Evolutionary conservation across 805 yeast genomes (phyloP).

Genomic region (Barnettozyma pratensis): DNA sequence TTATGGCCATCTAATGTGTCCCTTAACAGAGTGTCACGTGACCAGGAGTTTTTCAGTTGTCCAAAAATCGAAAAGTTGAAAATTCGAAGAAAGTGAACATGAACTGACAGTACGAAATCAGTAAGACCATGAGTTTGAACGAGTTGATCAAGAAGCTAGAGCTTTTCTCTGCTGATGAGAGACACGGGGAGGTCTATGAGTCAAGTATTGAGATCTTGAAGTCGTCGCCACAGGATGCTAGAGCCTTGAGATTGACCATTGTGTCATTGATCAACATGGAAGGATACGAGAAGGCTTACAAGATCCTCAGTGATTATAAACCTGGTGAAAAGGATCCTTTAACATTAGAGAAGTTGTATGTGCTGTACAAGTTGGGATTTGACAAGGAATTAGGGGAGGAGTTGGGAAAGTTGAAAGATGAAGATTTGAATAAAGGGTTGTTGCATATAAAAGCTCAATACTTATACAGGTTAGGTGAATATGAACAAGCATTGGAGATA

Average conservation of each 20-base stretch:
- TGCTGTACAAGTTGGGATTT: constrained; percentile 52
- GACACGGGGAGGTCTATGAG: constrained; percentile 22
- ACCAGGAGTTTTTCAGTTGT: not conserved
- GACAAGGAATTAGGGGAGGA: constrained; percentile 26
- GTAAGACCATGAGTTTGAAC: constrained; percentile 18
- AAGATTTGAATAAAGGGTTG: constrained; percentile 32
- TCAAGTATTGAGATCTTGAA: constrained; percentile 23
- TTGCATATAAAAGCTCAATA: constrained; percentile 49
- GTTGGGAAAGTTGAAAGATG: constrained; percentile 20
- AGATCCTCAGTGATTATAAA: constrained; percentile 35
- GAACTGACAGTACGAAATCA: not conserved
- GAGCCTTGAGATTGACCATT: constrained; percentile 41
- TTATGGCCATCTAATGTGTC: not conserved
- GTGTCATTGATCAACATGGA: constrained; percentile 64
- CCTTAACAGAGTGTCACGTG: not conserved
- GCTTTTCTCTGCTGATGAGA: constrained; percentile 17
- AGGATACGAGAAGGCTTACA: constrained; percentile 48
- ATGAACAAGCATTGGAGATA: constrained; percentile 43
- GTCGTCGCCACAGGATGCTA: constrained; percentile 22
- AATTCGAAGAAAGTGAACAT: not conserved
- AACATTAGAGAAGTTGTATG: constrained; percentile 53
- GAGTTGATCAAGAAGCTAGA: constrained; percentile 24
- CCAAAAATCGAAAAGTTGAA: constrained; percentile 1
- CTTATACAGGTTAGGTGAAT: constrained; percentile 45
- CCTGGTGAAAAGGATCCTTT: constrained; percentile 32